phyloP scores from a whole-genome alignment of 768 basidiomycete species.

The Tricholoma bakamatsutake region DNA sequence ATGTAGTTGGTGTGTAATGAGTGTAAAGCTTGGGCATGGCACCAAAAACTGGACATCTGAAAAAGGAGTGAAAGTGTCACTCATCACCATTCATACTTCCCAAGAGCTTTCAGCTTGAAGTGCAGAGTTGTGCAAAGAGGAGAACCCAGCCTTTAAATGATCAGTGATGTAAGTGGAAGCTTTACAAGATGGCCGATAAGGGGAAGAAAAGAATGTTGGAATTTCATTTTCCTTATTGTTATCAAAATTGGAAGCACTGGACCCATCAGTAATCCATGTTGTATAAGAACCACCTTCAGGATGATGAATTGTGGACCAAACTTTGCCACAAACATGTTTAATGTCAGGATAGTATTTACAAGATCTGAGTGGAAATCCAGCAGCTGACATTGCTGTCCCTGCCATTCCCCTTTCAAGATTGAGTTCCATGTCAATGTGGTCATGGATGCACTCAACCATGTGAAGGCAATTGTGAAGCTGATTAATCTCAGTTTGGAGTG shows the following conservation, averaged over 20 bases:
- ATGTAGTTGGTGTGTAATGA: background rate
- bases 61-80: background rate
- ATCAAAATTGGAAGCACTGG: too few relatives aligned
- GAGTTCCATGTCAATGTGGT: background rate
- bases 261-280: background rate
- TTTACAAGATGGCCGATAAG: too few relatives aligned
- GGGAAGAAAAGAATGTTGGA: too few relatives aligned
- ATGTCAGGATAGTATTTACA: background rate
- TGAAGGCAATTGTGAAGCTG: background rate
- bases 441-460: background rate
- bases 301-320: background rate
- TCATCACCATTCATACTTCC: background rate
- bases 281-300: background rate
- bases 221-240: too few relatives aligned
- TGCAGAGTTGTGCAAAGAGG: background rate
- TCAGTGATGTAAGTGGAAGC: too few relatives aligned
- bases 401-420: background rate
- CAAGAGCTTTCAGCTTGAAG: background rate
- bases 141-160: too few relatives aligned
- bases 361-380: too few relatives aligned
- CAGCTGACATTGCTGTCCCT: background rate
- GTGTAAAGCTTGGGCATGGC: background rate
- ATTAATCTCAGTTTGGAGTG: background rate
- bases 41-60: too few relatives aligned
- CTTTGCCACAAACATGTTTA: background rate